Evolutionary conservation across 768 basidiomycete genomes (phyloP), one percentile per base, ranked within the genome.

Genomic region (Suillus placidus): DNA sequence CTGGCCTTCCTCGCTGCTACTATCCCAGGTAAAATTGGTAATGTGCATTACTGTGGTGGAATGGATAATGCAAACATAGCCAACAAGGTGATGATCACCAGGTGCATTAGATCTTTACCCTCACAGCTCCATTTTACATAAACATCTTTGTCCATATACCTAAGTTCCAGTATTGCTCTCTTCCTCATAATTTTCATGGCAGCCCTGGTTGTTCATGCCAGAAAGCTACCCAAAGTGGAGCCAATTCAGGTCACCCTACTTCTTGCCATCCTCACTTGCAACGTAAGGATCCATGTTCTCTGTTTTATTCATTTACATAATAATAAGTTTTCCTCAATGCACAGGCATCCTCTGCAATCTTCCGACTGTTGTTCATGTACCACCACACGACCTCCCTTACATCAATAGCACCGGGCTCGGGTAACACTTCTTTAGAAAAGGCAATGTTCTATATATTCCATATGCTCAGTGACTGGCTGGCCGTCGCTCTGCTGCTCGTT

Each of bases 391-490:
- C 72, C 8, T 80, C 81, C 2, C 69, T 82, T n/a, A 65, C 64
- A 2, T 80, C 75, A 0, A 65, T 37, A 6, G 73, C 68, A 13
- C 75, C 78, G 18, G 70, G 70, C 20, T 72, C 78, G 0, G 71
- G 78, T n/a, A 80, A 81, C 67, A 76, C 74, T 16, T 60, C 71
- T 3, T 61, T 61, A 16, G 78, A 75, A 30, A 83, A 84, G 70
- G 76, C 76, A 1, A 65, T 69, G 0, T 83, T 84, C 69, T 84
- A 84, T 65, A 67, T 83, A 14, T 79, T 82, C 63, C 82, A 83
- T 61, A 73, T 79, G n/a, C 68, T 83, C 4, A 82, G 82, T 2
- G 83, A 83, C 66, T 83, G 81, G 80, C 43, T 81, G 30, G 72
- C 75, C 9, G 73, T 67, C 49, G 63, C 67, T 10, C 60, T 78